Evolutionary conservation across 208 protist species (phyloP).

Genomic region (Leishmania arabica): DNA sequence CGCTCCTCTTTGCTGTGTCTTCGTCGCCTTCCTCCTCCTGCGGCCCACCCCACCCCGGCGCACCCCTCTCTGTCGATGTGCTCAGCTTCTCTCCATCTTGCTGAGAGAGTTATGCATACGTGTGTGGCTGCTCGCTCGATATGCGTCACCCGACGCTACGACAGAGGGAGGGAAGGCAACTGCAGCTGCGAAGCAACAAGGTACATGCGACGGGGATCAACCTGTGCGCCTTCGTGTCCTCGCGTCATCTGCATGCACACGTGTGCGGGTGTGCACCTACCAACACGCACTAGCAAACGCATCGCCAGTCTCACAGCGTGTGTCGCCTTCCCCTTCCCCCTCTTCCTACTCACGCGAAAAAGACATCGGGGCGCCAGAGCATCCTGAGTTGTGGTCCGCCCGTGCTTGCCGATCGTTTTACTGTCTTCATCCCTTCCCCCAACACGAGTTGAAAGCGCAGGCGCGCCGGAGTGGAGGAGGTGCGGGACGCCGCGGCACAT

Average conservation of each 20-base stretch:
- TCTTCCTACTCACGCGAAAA: background rate
- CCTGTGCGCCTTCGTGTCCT: background rate
- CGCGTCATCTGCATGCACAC: no score
- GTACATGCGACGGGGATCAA: background rate
- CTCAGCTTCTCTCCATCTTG: background rate
- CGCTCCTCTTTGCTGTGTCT: background rate
- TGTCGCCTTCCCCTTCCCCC: background rate
- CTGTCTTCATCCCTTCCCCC: background rate
- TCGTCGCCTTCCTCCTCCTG: background rate
- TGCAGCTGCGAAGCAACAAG: background rate
- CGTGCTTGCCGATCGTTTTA: background rate
- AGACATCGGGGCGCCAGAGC: background rate
- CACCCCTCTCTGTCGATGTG: background rate
- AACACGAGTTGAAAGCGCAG: background rate
- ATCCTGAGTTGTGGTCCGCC: background rate
- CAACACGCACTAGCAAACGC: background rate
- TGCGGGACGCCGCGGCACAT: background rate
- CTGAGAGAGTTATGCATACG: background rate
- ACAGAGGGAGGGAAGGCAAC: background rate
- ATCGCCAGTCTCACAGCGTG: background rate
- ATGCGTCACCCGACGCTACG: background rate
- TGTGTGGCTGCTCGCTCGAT: background rate
- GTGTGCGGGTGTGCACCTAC: no score
- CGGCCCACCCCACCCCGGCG: background rate
- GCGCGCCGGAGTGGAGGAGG: background rate